Base-by-base conservation (phyloP, 495 filamentous ascomycete genomes). In the Penicillium steckii region DNA sequence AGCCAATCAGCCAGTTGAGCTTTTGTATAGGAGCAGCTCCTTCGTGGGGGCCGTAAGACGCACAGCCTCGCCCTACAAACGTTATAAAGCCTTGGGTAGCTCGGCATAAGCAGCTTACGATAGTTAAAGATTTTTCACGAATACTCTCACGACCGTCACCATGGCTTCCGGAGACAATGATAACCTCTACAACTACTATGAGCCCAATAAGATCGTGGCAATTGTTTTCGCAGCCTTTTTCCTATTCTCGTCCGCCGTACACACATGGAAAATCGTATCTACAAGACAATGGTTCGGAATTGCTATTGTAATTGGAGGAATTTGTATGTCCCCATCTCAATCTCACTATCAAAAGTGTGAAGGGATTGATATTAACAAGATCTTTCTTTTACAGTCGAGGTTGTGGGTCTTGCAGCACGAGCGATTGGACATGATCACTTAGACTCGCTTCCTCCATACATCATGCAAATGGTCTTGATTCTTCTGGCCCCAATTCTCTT, bases 401-500 rank as follows among this genome's bases (percentile, higher is more conserved):
- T 46, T 30, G 12, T 56, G 1, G 53, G 38, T 22, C 32, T 56
- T 8, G 9, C 23, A 10, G 47, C 53, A 12, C 46, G 47, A 19
- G 41, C 32, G 2, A 18, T 33, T 17, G 29, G 40, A 24, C 23
- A 30, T 33, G n/a, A 24, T 3, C 46, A 56, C 18, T 22, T 44
- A 5, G 42, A 46, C 22, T 10, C 50, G 17, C 8, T n/a, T 0
- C n/a, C 8, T 10, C 53, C 53, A 18, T 56, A 23, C 42, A 45
- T 41, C 13, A 15, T 50, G 19, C 53, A 56, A 41, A 29, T n/a
- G 18, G 17, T 56, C 8, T 25, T 56, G 10, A 46, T 56, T 24
- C 46, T 56, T 23, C 42, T 50, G 22, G 53, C 46, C 1, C 47
- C 53, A 15, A 47, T 50, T 19, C 42, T 56, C 6, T 46, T 84